Base-by-base conservation (phyloP, 345 rosid species). In the Lagerstroemia speciosa region DNA sequence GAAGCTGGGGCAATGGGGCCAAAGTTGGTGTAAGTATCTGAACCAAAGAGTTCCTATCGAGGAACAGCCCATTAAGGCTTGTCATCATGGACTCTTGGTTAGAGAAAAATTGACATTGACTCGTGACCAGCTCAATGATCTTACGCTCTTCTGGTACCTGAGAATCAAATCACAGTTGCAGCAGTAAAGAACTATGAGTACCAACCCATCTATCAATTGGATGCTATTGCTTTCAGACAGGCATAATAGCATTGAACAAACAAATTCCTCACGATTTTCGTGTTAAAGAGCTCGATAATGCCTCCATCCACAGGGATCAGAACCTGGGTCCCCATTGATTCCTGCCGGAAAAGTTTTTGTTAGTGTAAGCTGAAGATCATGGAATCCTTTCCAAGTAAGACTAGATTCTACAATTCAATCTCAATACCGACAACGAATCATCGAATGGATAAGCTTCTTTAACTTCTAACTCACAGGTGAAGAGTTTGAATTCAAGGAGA, bases 201-300 rank as follows among this genome's bases (percentile, higher is more conserved):
- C 12, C 8, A 66, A 61, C 4, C 34, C 33, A 12, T 58, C 63
- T 27, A 58, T 27, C 63, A 27, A 48, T 48, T 48, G 55, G 30
- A 48, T 2, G 53, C 60, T 40, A 12, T 61, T 2, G 53, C 60
- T 40, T 31, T 61, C 17, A 62, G 2, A 17, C 41, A 62, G 8
- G 6, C 37, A 62, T 7, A 62, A 32, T n/a, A n/a, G n/a, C 41
- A 62, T 30, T 58, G 48, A 14, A 22, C 30, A 22, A 20, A 11
- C 5, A 43, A n/a, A 32, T 67, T 67, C 33, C 80, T 86, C 83
- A 86, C 98, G 78, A 78, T 76, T 75, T 68, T 78, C 16, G 80
- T 74, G 66, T 85, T 77, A 77, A 81, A 90, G 27, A 93, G 89
- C 92, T 93, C 98, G 66, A 90, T n/a, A 16, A 90, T 82, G 67